A percentile compares a stretch with the other conserved stretches of the same genome.
Evolutionary conservation across 768 basidiomycete genomes (phyloP).

Genomic region (Suillus discolor): DNA sequence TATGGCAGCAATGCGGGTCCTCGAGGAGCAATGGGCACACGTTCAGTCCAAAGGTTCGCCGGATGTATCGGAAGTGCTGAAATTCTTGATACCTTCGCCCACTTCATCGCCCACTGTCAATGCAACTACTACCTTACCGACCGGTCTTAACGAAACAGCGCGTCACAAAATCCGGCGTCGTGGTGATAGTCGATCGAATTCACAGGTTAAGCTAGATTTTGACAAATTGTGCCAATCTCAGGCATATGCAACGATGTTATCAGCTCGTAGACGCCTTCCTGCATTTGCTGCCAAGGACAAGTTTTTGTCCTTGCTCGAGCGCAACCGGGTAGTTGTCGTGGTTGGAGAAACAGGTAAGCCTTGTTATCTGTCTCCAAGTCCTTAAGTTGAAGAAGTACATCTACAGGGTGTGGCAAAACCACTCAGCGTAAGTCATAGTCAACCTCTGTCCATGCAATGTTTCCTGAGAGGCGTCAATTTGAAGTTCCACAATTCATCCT

Average conservation of each 20-base stretch:
- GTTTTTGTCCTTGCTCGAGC: conserved; percentile 61
- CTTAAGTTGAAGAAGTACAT: conserved; percentile 11
- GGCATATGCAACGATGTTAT: conserved; percentile 60
- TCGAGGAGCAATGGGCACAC: conserved; percentile 71
- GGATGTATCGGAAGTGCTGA: conserved; percentile 67
- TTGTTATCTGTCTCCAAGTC: neutral
- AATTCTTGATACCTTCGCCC: conserved; percentile 51
- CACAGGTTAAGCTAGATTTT: conserved; percentile 56
- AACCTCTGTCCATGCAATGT: conserved; percentile 6
- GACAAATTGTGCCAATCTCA: conserved; percentile 43
- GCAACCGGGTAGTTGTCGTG: conserved; percentile 73
- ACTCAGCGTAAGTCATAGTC: conserved; percentile 62
- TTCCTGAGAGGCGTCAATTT: conserved; percentile 6
- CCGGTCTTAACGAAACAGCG: conserved; percentile 16
- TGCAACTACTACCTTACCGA: conserved; percentile 19
- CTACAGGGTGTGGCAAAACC: conserved; percentile 83
- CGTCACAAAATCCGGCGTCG: conserved; percentile 9
- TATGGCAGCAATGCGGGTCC: conserved; percentile 65
- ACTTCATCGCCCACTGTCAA: conserved; percentile 3
- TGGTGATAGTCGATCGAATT: conserved; percentile 47
- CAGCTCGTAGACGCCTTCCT: conserved; percentile 64
- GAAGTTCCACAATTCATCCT: conserved; percentile 88
- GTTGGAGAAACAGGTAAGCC: conserved; percentile 84
- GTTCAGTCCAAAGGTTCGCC: conserved; percentile 76
- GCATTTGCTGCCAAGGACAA: conserved; percentile 69